Conservation (phyloP, 2,329 filamentous ascomycete genomes). For the Fusarium compactum region DNA sequence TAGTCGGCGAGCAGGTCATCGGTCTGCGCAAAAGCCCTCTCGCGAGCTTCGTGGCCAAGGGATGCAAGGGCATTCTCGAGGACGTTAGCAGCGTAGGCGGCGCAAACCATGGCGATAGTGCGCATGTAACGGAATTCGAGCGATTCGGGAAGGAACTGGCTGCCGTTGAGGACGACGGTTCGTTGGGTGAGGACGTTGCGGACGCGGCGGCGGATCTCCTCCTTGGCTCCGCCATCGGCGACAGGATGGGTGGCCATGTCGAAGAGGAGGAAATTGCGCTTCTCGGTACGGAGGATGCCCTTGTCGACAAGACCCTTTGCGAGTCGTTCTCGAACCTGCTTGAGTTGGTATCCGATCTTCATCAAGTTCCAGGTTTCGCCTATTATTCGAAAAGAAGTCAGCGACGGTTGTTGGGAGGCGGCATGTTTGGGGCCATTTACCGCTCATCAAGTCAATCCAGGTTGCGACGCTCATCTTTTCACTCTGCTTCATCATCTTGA, state of each 20-base stretch:
- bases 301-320: constrained; percentile 99
- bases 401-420: constrained; percentile 14
- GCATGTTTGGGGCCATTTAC: constrained; percentile 62
- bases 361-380: constrained; percentile 99
- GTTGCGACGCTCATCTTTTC: constrained; percentile 99
- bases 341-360: constrained; percentile 99
- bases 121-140: constrained; percentile 94
- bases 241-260: constrained; percentile 99
- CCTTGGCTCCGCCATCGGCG: constrained; percentile 95
- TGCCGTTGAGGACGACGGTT: constrained; percentile 88
- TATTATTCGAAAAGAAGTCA: constrained; percentile 55
- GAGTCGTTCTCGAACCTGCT: constrained; percentile 97
- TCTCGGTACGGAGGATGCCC: constrained; percentile 97
- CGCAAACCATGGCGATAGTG: constrained; percentile 96
- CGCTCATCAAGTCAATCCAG: constrained; percentile 99
- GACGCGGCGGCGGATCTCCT: constrained; percentile 93
- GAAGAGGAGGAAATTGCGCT: constrained; percentile 99
- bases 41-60: constrained; percentile 91
- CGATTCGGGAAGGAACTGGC: constrained; percentile 91
- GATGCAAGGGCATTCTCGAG: constrained; percentile 97
- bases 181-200: constrained; percentile 92
- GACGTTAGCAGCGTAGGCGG: constrained; percentile 97
- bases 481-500: constrained; percentile 99
- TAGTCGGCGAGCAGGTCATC: constrained; percentile 96
- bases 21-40: constrained; percentile 95